phyloP scores from a whole-genome alignment of 2,329 filamentous ascomycete genomes.

The Coniochaeta sp. region DNA sequence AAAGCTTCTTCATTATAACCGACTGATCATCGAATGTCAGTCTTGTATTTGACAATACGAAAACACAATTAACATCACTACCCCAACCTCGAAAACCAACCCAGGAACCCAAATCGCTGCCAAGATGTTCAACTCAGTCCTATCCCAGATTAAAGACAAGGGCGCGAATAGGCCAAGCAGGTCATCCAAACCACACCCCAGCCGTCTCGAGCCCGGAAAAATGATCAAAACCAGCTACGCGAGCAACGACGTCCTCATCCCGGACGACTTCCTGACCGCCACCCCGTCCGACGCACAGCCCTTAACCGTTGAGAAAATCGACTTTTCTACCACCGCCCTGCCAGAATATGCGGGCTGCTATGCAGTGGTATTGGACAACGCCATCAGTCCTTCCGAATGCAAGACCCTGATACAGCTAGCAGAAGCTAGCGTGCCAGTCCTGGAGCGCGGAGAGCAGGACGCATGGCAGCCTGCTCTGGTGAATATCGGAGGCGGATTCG shows the following conservation, averaged over 20 bases:
- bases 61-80: not conserved
- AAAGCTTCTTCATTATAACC: not conserved
- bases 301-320: constrained; percentile 39
- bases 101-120: not conserved
- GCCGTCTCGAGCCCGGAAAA: not conserved
- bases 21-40: not conserved
- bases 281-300: constrained; percentile 32
- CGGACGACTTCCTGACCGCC: constrained; percentile 36
- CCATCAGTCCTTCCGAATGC: constrained; percentile 60
- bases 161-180: not conserved
- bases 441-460: constrained; percentile 12
- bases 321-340: constrained; percentile 44
- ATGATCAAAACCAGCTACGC: constrained; percentile 22
- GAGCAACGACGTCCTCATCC: constrained; percentile 25
- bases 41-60: not conserved
- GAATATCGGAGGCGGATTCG: constrained; percentile 54
- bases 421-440: constrained; percentile 44
- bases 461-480: constrained; percentile 64
- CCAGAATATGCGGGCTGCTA: constrained; percentile 46
- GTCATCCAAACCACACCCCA: not conserved
- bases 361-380: constrained; percentile 57
- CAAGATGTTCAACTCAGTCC: not conserved
- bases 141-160: not conserved
- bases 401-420: constrained; percentile 40
- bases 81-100: not conserved